A percentile compares a stretch with the other conserved stretches of the same genome.
Evolutionary conservation across 2,329 filamentous ascomycete species (phyloP).

Genomic region (Tolypocladium inflatum): DNA sequence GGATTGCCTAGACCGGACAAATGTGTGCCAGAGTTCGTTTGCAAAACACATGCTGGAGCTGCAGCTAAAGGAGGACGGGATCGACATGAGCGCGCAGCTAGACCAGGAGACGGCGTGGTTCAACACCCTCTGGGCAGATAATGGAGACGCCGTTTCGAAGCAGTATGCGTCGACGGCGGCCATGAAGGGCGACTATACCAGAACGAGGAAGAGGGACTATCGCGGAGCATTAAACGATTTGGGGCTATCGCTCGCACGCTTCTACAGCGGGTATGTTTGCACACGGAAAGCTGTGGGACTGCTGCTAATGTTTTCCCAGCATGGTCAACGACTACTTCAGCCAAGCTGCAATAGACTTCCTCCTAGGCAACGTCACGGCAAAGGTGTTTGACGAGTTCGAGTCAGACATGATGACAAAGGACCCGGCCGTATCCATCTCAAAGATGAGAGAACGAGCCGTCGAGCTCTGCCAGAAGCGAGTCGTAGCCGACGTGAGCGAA

Average conservation of each 20-base stretch:
- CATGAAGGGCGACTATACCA: conserved; percentile 92
- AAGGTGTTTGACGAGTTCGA: conserved; percentile 92
- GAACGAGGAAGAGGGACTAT: conserved; percentile 83
- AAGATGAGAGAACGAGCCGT: conserved; percentile 84
- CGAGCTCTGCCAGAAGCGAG: conserved; percentile 77
- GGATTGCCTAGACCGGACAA: conserved; percentile 95
- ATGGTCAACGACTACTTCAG: conserved; percentile 98
- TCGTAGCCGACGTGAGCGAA: conserved; percentile 73
- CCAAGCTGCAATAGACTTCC: conserved; percentile 88
- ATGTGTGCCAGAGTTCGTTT: conserved; percentile 89
- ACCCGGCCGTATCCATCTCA: conserved; percentile 79
- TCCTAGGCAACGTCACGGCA: conserved; percentile 78
- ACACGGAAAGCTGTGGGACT: too few species aligned
- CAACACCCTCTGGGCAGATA: conserved; percentile 94
- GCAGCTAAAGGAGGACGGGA: conserved; percentile 67
- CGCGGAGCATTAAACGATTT: conserved; percentile 87
- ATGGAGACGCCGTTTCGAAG: conserved; percentile 89
- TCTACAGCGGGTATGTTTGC: conserved; percentile 51
- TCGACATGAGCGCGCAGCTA: conserved; percentile 62
- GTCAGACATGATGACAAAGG: conserved; percentile 82
- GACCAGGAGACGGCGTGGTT: conserved; percentile 87
- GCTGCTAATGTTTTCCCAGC: conserved; percentile 41
- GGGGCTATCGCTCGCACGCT: conserved; percentile 73
- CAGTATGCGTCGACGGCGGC: conserved; percentile 95
- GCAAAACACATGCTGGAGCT: conserved; percentile 72